Conservation (phyloP, 1,284 basidiomycete genomes). For the Cystobasidium pallidum region DNA sequence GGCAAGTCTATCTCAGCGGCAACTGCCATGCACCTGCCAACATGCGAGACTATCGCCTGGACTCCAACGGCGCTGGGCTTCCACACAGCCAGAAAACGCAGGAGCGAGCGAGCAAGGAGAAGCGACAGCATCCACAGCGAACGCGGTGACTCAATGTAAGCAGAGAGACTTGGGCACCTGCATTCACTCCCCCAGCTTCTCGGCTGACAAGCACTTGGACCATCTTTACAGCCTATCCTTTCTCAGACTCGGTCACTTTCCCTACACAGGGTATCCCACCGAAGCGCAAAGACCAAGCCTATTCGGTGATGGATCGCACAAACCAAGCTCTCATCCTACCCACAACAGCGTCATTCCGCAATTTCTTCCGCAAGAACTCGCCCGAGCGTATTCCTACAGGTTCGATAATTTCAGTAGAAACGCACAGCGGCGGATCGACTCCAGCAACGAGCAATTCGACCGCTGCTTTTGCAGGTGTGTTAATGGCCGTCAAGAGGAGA, state of each 20-base stretch:
- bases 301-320: slow-evolving; percentile 25
- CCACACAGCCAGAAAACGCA: slow-evolving; percentile 17
- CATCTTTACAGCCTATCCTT: slow-evolving; percentile 20
- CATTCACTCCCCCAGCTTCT: too few species aligned
- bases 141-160: background rate
- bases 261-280: slow-evolving; percentile 8
- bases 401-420: slow-evolving; percentile 44
- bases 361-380: slow-evolving; percentile 27
- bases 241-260: slow-evolving; percentile 35
- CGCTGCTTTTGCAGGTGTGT: slow-evolving; percentile 36
- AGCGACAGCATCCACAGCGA: background rate
- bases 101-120: background rate
- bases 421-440: slow-evolving; percentile 22
- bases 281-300: slow-evolving; percentile 11
- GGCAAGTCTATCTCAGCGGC: background rate
- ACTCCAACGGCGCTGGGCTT: slow-evolving; percentile 4
- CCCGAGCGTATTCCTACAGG: slow-evolving; percentile 40
- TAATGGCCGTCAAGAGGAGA: slow-evolving; percentile 42
- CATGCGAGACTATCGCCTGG: background rate
- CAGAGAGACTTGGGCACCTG: too few species aligned
- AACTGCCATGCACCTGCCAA: background rate
- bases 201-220: background rate
- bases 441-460: slow-evolving; percentile 31
- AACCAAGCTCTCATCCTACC: slow-evolving; percentile 37
- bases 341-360: slow-evolving; percentile 29